These are phyloP conservation scores for Camellia oleifera DNA, from an alignment of 179 eudicot species.

Conservation along the genomic window DNA sequence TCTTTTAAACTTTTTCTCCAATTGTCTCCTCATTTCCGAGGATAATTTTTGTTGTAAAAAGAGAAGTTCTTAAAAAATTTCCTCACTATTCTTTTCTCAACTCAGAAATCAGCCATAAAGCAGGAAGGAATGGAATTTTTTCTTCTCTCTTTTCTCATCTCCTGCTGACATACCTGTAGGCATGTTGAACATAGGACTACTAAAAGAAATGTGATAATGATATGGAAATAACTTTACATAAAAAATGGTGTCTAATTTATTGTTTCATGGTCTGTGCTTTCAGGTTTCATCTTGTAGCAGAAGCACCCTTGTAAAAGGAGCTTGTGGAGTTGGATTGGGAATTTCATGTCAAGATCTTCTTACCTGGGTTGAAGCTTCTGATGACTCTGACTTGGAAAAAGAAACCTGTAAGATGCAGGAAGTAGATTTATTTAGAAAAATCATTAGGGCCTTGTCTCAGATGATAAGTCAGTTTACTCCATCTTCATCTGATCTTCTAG, in stretches of 20 bases:
- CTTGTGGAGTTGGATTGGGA: constrained; percentile 93
- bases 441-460: constrained; percentile 48
- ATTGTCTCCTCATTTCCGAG: not conserved
- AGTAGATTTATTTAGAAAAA: constrained; percentile 57
- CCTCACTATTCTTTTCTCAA: not conserved
- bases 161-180: not conserved
- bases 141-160: not conserved
- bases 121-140: not conserved
- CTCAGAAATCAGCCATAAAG: not conserved
- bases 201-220: not conserved
- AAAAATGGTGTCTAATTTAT: not conserved
- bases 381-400: constrained; percentile 33
- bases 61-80: not conserved
- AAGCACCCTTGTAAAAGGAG: too few relatives aligned
- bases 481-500: constrained; percentile 41
- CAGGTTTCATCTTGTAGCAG: constrained; percentile 64
- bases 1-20: not conserved
- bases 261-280: constrained; percentile 14
- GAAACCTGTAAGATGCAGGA: constrained; percentile 54
- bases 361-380: constrained; percentile 35
- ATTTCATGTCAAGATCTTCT: constrained; percentile 85
- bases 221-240: not conserved
- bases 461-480: constrained; percentile 48
- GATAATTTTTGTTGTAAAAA: not conserved
- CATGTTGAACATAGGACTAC: not conserved